These are phyloP conservation scores for Vicia villosa DNA, from an alignment of 306 rosid species.

Conservation along the genomic window DNA sequence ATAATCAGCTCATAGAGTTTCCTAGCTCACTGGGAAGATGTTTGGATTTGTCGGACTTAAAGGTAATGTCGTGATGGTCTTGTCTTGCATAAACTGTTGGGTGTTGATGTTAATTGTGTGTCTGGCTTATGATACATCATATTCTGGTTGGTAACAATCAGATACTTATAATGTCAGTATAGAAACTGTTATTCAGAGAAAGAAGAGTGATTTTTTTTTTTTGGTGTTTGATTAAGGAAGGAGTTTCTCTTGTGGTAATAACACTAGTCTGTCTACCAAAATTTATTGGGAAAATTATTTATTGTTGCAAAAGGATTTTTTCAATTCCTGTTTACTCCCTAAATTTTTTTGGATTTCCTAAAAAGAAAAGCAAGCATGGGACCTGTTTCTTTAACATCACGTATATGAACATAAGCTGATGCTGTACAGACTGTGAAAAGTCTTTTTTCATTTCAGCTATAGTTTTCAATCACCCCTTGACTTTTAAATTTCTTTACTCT, in stretches of 20 bases:
- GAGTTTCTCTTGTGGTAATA: slow-evolving; percentile 17
- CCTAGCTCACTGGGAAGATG: slow-evolving; percentile 82
- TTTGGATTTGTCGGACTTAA: slow-evolving; percentile 66
- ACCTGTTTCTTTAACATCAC: slow-evolving; percentile 12
- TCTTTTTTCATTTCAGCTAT: neutral
- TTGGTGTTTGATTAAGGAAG: slow-evolving; percentile 7
- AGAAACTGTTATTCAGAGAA: slow-evolving; percentile 11
- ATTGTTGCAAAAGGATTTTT: slow-evolving; percentile 24
- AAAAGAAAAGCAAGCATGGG: neutral
- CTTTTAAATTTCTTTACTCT: slow-evolving; percentile 13
- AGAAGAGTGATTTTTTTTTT: slow-evolving; percentile 2
- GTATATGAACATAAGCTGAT: slow-evolving; percentile 25
- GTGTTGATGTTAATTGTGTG: slow-evolving; percentile 4
- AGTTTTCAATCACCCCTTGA: neutral
- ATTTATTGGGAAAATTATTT: slow-evolving; percentile 5
- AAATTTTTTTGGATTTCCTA: slow-evolving; percentile 5
- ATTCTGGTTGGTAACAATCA: neutral
- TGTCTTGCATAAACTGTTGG: slow-evolving; percentile 15
- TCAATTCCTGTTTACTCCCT: slow-evolving; percentile 8
- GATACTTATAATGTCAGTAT: slow-evolving; percentile 13
- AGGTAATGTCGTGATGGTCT: slow-evolving; percentile 51
- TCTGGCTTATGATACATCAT: slow-evolving; percentile 19
- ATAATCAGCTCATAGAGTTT: slow-evolving; percentile 76
- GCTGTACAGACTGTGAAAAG: neutral
- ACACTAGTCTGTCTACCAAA: neutral